A percentile compares a stretch with the other conserved stretches of the same genome.
Conservation (phyloP, 169 alveolate genomes). For the Theileria sp. region DNA sequence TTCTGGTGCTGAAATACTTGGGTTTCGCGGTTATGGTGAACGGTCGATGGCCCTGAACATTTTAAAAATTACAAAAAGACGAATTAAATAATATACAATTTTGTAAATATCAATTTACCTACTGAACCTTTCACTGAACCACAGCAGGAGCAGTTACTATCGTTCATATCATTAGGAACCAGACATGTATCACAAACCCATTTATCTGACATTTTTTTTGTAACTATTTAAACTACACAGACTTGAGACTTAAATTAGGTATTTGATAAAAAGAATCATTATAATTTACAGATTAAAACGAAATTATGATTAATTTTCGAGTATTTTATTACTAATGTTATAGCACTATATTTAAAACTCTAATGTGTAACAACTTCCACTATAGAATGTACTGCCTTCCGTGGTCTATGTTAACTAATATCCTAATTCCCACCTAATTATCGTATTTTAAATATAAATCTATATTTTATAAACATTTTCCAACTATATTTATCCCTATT, state of each 20-base stretch:
- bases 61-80: neutral
- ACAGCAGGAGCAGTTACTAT: conserved; percentile 49
- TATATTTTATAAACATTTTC: neutral
- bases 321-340: neutral
- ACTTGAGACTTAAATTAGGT: neutral
- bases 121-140: conserved; percentile 28
- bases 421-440: neutral
- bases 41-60: conserved; percentile 4
- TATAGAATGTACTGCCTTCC: neutral
- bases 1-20: neutral
- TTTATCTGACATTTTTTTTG: conserved; percentile 24
- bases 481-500: neutral
- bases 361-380: neutral
- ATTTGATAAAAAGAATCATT: neutral
- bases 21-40: neutral
- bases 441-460: neutral
- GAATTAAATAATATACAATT: neutral
- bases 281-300: neutral
- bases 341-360: conserved; percentile 13
- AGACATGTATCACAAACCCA: conserved; percentile 65
- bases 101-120: neutral
- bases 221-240: neutral
- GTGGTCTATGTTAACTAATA: neutral
- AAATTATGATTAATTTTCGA: neutral
- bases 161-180: conserved; percentile 51